phyloP scores from a whole-genome alignment of 192 early-diverging fungal species.

The Irineochytrium annulatum region DNA sequence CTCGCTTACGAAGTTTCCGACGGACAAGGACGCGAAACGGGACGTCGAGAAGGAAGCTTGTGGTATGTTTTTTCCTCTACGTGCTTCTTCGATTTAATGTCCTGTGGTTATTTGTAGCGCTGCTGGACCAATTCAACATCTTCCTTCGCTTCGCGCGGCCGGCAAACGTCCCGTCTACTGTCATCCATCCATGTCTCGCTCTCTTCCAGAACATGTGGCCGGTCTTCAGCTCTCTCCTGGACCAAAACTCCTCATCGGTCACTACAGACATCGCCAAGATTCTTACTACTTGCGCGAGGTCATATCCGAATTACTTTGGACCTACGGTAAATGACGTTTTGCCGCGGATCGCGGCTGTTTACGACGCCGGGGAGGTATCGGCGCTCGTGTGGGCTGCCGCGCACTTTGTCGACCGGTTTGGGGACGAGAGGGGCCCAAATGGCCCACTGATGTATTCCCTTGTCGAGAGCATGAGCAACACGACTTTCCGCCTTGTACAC shows the following conservation, averaged over 20 bases:
- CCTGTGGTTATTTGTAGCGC: slow-evolving; percentile 32
- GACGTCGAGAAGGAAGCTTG: slow-evolving; percentile 16
- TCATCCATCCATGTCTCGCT: slow-evolving; percentile 62
- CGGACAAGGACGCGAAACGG: slow-evolving; percentile 33
- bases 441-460: slow-evolving; percentile 50
- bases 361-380: slow-evolving; percentile 59
- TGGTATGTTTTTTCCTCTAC: slow-evolving; percentile 5
- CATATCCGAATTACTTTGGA: slow-evolving; percentile 51
- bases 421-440: slow-evolving; percentile 43
- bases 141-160: slow-evolving; percentile 56
- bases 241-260: slow-evolving; percentile 43
- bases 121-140: slow-evolving; percentile 57
- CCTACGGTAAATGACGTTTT: slow-evolving; percentile 56
- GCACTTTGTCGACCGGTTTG: slow-evolving; percentile 64
- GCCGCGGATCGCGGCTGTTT: slow-evolving; percentile 61
- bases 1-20: slow-evolving; percentile 36
- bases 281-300: slow-evolving; percentile 56
- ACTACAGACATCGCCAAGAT: slow-evolving; percentile 46
- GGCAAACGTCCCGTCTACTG: slow-evolving; percentile 32
- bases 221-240: slow-evolving; percentile 56
- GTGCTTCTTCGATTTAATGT: slow-evolving; percentile 12
- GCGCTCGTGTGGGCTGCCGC: slow-evolving; percentile 79
- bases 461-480: slow-evolving; percentile 60
- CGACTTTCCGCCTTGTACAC: slow-evolving; percentile 62
- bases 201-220: slow-evolving; percentile 72